Evolutionary conservation across 345 rosid species (phyloP).

Genomic region (Linum lewisii): DNA sequence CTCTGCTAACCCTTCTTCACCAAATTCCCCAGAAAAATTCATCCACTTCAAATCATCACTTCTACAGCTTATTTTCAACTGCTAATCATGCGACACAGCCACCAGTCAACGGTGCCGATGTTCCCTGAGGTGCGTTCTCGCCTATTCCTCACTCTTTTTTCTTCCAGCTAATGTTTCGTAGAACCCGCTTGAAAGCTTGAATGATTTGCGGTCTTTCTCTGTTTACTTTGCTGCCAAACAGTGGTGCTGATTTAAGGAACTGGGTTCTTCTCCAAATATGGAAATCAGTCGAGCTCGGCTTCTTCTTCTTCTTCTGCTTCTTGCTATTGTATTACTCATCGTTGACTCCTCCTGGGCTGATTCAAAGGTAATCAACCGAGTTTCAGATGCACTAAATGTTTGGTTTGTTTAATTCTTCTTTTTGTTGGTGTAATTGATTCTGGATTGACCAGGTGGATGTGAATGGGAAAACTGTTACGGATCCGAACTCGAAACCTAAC

Average conservation of each 20-base stretch:
- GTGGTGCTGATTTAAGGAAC: slow-evolving; percentile 22
- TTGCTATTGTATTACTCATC: slow-evolving; percentile 27
- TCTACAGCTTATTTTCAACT: not conserved
- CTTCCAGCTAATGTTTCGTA: not conserved
- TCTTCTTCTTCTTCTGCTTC: slow-evolving; percentile 23
- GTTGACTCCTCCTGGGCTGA: slow-evolving; percentile 22
- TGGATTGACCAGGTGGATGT: slow-evolving; percentile 24
- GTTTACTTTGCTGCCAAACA: not conserved
- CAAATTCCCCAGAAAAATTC: too few relatives aligned
- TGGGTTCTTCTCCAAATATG: slow-evolving; percentile 28
- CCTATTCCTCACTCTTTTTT: not conserved
- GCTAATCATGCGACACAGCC: not conserved
- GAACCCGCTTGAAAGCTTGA: not conserved
- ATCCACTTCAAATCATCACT: too few relatives aligned
- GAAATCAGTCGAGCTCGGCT: slow-evolving; percentile 17
- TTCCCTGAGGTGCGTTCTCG: not conserved
- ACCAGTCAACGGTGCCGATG: not conserved
- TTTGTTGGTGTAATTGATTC: slow-evolving; percentile 1
- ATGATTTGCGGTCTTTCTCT: not conserved
- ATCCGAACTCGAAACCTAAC: slow-evolving; percentile 14
- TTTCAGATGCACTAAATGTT: not conserved
- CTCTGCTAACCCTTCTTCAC: too few relatives aligned
- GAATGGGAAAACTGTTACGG: slow-evolving; percentile 13
- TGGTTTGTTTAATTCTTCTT: not conserved
- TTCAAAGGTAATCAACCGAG: slow-evolving; percentile 30